phyloP scores from a whole-genome alignment of 768 basidiomycete species.

The Mycena kentingensis region DNA sequence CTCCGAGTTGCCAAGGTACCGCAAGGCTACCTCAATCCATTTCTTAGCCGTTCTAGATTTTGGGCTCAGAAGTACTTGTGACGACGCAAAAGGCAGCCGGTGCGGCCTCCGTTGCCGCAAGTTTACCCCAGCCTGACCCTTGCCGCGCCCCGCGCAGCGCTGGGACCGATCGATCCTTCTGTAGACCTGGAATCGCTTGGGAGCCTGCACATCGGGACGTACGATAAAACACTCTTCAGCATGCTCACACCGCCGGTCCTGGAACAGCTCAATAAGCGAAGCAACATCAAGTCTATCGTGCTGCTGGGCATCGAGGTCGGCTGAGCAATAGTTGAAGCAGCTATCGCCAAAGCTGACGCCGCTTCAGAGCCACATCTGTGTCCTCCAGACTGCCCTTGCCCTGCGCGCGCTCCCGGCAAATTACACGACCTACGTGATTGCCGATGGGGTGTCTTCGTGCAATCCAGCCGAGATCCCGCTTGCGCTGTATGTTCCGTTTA shows the following conservation, averaged over 20 bases:
- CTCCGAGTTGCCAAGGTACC: constrained; percentile 70
- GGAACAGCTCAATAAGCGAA: constrained; percentile 47
- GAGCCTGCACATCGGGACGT: constrained; percentile 56
- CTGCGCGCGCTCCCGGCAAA: constrained; percentile 46
- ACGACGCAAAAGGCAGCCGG: constrained; percentile 87
- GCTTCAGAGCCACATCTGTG: constrained; percentile 83
- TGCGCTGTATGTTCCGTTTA: constrained; percentile 49
- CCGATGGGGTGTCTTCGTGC: constrained; percentile 83
- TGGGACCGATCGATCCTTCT: constrained; percentile 69
- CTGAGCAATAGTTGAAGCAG: neutral
- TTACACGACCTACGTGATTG: constrained; percentile 64
- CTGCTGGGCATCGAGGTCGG: constrained; percentile 88
- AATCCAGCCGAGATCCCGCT: constrained; percentile 79
- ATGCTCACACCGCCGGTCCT: constrained; percentile 78
- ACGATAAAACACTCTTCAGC: constrained; percentile 82
- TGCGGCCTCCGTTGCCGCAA: constrained; percentile 27
- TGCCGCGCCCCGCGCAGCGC: constrained; percentile 42
- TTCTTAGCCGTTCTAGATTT: constrained; percentile 41
- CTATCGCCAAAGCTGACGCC: neutral
- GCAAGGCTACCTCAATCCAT: neutral
- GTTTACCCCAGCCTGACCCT: neutral
- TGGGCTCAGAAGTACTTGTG: constrained; percentile 70
- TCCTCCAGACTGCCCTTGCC: constrained; percentile 80
- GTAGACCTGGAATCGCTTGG: constrained; percentile 59
- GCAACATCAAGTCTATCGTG: constrained; percentile 60